These are phyloP conservation scores for Parathielavia appendiculata DNA, from an alignment of 495 filamentous ascomycete genomes.

Conservation along the genomic window DNA sequence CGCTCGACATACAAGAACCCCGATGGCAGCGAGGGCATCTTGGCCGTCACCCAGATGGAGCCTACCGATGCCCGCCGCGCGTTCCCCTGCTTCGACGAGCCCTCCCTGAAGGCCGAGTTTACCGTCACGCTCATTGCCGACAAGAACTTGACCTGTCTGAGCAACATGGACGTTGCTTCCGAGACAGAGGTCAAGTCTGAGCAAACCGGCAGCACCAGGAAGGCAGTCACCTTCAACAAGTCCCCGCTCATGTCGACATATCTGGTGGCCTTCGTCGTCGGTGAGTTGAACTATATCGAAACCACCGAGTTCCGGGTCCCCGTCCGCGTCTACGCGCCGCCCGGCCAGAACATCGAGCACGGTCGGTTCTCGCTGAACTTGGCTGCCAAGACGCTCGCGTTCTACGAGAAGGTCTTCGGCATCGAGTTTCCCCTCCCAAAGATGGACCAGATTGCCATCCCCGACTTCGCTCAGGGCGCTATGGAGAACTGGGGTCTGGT, in stretches of 20 bases:
- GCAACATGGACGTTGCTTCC: conserved; percentile 73
- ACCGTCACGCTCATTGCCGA: conserved; percentile 70
- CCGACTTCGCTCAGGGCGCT: conserved; percentile 85
- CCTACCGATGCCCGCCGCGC: conserved; percentile 69
- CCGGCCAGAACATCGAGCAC: conserved; percentile 59
- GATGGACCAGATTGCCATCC: conserved; percentile 98
- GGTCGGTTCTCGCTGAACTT: conserved; percentile 65
- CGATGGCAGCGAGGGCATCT: conserved; percentile 56
- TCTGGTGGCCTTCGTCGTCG: conserved; percentile 68
- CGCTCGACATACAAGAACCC: conserved; percentile 66
- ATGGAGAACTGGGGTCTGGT: conserved; percentile 99
- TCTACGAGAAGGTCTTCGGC: conserved; percentile 74
- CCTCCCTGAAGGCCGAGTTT: conserved; percentile 67
- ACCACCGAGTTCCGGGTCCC: conserved; percentile 69
- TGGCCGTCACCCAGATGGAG: conserved; percentile 81
- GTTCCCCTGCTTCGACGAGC: conserved; percentile 77
- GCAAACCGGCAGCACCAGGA: conserved; percentile 52
- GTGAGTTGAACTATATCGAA: conserved; percentile 71
- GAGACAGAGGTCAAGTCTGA: conserved; percentile 56
- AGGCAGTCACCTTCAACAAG: conserved; percentile 68
- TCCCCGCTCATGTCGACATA: conserved; percentile 76
- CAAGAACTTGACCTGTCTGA: conserved; percentile 66
- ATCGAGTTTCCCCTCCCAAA: conserved; percentile 67
- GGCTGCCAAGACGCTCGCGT: conserved; percentile 61
- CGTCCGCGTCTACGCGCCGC: conserved; percentile 63